phyloP scores from a whole-genome alignment of 1,139 yeast genomes.

The Scheffersomyces parashehatae region DNA sequence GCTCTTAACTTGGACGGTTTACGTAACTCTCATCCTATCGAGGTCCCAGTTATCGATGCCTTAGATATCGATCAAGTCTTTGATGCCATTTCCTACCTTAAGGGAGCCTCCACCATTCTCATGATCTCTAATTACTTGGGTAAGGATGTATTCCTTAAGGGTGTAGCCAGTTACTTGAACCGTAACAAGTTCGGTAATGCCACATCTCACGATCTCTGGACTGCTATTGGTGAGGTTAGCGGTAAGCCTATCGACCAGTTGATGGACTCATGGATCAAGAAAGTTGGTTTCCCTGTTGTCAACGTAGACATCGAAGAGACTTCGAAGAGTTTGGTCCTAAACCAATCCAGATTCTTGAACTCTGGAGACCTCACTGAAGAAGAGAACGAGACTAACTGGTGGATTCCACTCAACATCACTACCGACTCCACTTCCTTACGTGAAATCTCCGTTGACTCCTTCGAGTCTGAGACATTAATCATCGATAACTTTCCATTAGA shows the following conservation, averaged over 20 bases:
- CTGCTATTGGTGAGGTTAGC: constrained; percentile 67
- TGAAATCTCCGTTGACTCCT: constrained; percentile 33
- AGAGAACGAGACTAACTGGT: constrained; percentile 55
- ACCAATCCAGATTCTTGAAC: constrained; percentile 74
- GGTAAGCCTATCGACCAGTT: constrained; percentile 71
- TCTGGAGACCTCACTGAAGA: constrained; percentile 78
- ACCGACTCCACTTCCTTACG: constrained; percentile 7
- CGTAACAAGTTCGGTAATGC: constrained; percentile 77
- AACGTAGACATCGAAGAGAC: constrained; percentile 53
- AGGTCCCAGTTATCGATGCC: constrained; percentile 78
- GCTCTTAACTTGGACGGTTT: constrained; percentile 73
- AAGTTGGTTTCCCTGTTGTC: constrained; percentile 82
- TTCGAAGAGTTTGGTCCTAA: constrained; percentile 44
- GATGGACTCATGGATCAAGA: constrained; percentile 82
- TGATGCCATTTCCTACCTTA: constrained; percentile 80
- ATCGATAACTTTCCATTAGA: constrained; percentile 24
- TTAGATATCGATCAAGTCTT: constrained; percentile 84
- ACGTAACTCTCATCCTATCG: constrained; percentile 81
- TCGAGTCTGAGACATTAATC: constrained; percentile 20
- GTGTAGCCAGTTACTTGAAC: constrained; percentile 71
- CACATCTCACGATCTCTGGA: constrained; percentile 79
- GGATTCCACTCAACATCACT: constrained; percentile 63
- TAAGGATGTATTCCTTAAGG: constrained; percentile 62
- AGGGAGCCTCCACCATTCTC: constrained; percentile 75
- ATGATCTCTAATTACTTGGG: constrained; percentile 75